These are phyloP conservation scores for Blepharisma stoltei DNA, from an alignment of 73 alveolate species.

Conservation along the genomic window DNA sequence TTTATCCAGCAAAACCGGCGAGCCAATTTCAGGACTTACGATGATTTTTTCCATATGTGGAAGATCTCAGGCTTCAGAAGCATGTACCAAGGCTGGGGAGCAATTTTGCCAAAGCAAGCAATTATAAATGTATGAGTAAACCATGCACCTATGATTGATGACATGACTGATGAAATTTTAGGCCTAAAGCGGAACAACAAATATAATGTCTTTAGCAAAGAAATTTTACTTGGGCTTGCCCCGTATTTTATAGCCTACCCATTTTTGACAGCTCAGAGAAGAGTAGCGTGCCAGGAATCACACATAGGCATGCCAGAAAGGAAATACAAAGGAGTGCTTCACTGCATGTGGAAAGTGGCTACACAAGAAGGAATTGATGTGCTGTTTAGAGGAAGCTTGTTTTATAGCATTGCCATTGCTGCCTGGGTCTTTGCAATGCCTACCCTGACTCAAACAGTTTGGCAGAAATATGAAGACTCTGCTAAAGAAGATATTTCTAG, in stretches of 20 bases:
- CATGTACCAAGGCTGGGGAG: constrained; percentile 18
- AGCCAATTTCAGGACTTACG: neutral
- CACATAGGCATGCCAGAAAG: neutral
- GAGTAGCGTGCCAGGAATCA: neutral
- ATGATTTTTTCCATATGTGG: neutral
- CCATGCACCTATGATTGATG: neutral
- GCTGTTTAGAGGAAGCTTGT: neutral
- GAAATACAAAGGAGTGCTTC: neutral
- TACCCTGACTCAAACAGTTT: neutral
- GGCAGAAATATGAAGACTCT: neutral
- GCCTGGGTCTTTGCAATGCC: constrained; percentile 24
- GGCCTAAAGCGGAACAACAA: neutral
- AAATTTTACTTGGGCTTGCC: neutral
- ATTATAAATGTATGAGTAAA: neutral
- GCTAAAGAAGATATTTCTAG: too few species aligned
- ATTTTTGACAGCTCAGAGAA: neutral
- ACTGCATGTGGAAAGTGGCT: neutral
- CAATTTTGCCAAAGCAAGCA: neutral
- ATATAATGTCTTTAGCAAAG: neutral
- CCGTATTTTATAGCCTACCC: neutral
- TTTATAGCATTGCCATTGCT: constrained; percentile 5
- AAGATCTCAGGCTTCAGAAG: neutral
- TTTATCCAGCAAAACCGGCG: neutral
- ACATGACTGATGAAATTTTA: neutral
- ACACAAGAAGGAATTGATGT: constrained; percentile 10